Evolutionary conservation across 2,329 filamentous ascomycete species (phyloP).

Genomic region (Alternaria atra): DNA sequence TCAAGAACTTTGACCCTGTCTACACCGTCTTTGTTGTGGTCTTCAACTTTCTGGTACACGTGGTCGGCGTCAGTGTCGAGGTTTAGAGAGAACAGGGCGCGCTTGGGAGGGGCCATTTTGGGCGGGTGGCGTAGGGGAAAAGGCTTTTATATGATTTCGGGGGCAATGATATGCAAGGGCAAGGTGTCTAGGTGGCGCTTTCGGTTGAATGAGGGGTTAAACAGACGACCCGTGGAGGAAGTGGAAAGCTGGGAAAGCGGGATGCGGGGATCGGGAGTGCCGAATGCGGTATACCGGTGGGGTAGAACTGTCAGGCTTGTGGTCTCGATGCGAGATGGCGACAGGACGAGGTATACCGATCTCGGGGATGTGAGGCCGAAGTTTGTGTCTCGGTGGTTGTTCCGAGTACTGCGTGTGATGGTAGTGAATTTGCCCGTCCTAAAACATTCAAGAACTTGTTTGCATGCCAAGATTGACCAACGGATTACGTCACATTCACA

Average conservation of each 20-base stretch:
- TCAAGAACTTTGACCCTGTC: constrained; percentile 49
- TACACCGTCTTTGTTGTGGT: constrained; percentile 44
- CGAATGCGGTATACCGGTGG: constrained; percentile 41
- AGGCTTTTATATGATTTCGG: constrained; percentile 16
- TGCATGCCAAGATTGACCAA: neutral
- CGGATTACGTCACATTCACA: neutral
- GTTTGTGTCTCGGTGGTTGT: constrained; percentile 21
- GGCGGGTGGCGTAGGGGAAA: constrained; percentile 4
- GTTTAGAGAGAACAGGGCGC: constrained; percentile 50
- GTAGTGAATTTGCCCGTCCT: neutral
- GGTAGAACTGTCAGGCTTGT: constrained; percentile 10
- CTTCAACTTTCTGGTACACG: constrained; percentile 49
- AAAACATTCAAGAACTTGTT: neutral
- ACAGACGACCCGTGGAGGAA: constrained; percentile 15
- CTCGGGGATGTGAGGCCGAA: constrained; percentile 17
- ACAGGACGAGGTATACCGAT: neutral
- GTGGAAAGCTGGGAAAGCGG: constrained; percentile 1
- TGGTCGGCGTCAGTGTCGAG: constrained; percentile 52
- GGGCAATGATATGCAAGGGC: neutral
- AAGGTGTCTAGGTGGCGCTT: neutral
- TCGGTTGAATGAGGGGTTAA: constrained; percentile 31
- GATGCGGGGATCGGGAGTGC: constrained; percentile 29
- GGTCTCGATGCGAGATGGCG: constrained; percentile 7
- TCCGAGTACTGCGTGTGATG: constrained; percentile 16
- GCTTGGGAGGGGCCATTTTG: constrained; percentile 38